Conservation (phyloP, 176 grass and related monocot species). For the Neostapfia colusana region DNA sequence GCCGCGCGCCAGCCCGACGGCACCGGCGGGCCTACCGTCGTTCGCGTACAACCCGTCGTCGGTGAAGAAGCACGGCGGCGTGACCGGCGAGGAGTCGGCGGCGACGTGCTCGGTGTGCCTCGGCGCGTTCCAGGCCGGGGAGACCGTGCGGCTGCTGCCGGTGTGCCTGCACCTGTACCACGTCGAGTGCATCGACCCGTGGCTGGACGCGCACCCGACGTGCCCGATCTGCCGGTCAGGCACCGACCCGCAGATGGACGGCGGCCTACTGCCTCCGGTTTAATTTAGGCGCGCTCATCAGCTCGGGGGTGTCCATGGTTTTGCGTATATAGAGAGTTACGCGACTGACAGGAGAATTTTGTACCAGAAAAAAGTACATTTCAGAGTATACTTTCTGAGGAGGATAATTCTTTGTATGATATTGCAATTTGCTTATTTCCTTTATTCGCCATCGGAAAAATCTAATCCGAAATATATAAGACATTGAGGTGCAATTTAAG, state of each 20-base stretch:
- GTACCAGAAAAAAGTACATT: background rate
- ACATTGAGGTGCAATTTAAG: too few relatives aligned
- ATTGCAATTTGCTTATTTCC: too few relatives aligned
- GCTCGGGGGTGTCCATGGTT: background rate
- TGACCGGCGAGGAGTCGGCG: background rate
- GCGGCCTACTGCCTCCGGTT: background rate
- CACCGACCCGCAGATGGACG: background rate
- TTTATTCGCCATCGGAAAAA: too few relatives aligned
- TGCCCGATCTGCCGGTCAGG: conserved; percentile 49
- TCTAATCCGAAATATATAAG: too few relatives aligned
- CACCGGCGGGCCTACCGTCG: conserved; percentile 18
- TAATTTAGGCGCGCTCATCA: conserved; percentile 3
- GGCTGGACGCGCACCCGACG: conserved; percentile 46
- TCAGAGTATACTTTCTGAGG: background rate
- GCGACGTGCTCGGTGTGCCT: conserved; percentile 53
- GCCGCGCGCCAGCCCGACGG: background rate
- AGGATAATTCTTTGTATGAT: too few relatives aligned
- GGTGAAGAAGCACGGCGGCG: background rate
- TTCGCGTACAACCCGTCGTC: conserved; percentile 33
- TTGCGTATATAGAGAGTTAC: background rate
- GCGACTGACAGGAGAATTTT: background rate
- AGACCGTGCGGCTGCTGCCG: conserved; percentile 43
- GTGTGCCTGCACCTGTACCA: conserved; percentile 50
- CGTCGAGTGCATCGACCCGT: conserved; percentile 50
- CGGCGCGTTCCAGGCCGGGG: conserved; percentile 33